Evolutionary conservation across 495 filamentous ascomycete species (phyloP), one percentile per base, ranked within the genome.

Genomic region (Penicillium mononematosum): DNA sequence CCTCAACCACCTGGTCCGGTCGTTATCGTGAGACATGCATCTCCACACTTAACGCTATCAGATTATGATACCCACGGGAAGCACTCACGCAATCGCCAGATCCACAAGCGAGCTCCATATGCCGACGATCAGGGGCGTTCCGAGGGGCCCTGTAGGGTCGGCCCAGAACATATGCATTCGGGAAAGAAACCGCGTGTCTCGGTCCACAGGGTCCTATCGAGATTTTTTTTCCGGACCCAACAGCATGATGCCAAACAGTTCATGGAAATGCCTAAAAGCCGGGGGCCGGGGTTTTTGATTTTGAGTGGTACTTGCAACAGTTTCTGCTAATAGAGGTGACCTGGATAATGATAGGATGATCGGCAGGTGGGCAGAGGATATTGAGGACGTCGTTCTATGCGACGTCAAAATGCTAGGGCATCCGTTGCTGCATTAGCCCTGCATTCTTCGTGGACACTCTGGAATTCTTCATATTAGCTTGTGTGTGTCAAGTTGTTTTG

Each of bases 81-180:
- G 25, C 24, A 6, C 41, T 36, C 31, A 36, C 29, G 8, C 20
- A 29, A 51, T 27, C 22, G 16, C 32, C 25, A 25, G 31, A 27
- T 20, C 22, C 27, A 54, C 20, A 55, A 20, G 22, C 8, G 31
- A 39, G 29, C 0, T 46, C 29, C 42, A 46, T 46, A 38, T 10
- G 19, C 39, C 22, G 52, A 46, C 31, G 43, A 55, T 55, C 43
- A 47, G 43, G 31, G 32, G 52, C 6, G 22, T 55, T 39, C 52
- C 22, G 52, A 46, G 6, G 12, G 4, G 27, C 43, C 43, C 20
- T 54, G 52, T 46, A 46, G 42, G 42, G 43, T 36, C 8, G 9
- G 17, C 16, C 0, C 5, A 31, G 5, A 20, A 6, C 8, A 50
- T 32, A 6, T 44, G 38, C 25, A 12, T 22, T 31, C 27, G 20